Conservation (phyloP, 495 filamentous ascomycete species). For the Hypoxylon fuscum region DNA sequence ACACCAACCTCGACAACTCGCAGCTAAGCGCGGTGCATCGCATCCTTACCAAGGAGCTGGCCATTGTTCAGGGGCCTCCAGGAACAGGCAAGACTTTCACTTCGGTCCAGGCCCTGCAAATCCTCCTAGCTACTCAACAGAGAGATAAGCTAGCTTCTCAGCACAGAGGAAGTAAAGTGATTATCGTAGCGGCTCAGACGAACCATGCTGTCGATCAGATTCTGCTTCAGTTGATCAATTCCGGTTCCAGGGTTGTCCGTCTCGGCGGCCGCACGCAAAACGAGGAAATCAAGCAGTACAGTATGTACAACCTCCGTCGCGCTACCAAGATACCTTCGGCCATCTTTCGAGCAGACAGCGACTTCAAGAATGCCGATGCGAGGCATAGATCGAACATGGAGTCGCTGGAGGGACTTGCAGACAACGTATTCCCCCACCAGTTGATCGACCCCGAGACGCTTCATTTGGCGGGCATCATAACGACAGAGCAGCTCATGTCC, state of each 20-base stretch:
- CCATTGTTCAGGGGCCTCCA: constrained; percentile 90
- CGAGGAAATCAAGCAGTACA: constrained; percentile 68
- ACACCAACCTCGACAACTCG: constrained; percentile 69
- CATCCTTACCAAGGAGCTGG: constrained; percentile 76
- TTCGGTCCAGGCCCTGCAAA: constrained; percentile 74
- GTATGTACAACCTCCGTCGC: constrained; percentile 68
- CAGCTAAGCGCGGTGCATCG: constrained; percentile 73
- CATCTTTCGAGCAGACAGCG: constrained; percentile 22
- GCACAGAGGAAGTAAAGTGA: constrained; percentile 51
- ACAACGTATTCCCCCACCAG: constrained; percentile 58
- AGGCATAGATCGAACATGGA: constrained; percentile 36
- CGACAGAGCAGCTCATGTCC: constrained; percentile 66
- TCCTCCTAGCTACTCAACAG: constrained; percentile 69
- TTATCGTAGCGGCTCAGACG: constrained; percentile 85
- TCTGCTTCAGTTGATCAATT: constrained; percentile 69
- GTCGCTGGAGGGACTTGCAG: constrained; percentile 55
- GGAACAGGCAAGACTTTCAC: constrained; percentile 90
- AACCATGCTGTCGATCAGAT: constrained; percentile 95
- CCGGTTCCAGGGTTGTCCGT: constrained; percentile 75
- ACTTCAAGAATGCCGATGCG: constrained; percentile 37
- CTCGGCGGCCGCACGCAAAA: constrained; percentile 80
- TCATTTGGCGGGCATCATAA: constrained; percentile 65
- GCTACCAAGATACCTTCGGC: constrained; percentile 1
- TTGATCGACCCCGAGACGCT: constrained; percentile 60
- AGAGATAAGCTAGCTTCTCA: constrained; percentile 66